A percentile compares a stretch with the other conserved stretches of the same genome.
phyloP scores from a whole-genome alignment of 2,329 filamentous ascomycete genomes.

The Fusarium proliferatum region DNA sequence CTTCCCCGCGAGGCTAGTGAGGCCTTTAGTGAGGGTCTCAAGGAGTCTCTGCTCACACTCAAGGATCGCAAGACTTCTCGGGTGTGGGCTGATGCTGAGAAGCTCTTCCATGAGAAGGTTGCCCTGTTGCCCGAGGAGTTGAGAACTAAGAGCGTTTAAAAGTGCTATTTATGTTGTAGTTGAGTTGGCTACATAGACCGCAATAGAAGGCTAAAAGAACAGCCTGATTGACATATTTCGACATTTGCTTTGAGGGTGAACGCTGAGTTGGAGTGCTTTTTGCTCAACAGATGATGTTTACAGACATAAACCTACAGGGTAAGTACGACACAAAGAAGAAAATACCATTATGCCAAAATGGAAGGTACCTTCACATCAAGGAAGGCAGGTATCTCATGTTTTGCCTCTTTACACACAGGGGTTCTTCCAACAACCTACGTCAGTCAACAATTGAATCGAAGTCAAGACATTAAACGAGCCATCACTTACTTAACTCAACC shows the following conservation, averaged over 20 bases:
- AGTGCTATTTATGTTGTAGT: conserved; percentile 6
- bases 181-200: conserved; percentile 21
- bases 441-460: background rate
- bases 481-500: background rate
- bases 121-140: conserved; percentile 40
- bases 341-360: no score
- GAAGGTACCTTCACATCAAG: no score
- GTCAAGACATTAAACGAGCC: background rate
- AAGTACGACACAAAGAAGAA: background rate
- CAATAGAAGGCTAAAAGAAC: conserved; percentile 26
- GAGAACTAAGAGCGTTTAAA: conserved; percentile 40
- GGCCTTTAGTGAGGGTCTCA: conserved; percentile 80
- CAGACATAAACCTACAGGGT: background rate
- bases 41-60: conserved; percentile 81
- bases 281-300: no score
- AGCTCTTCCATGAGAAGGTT: conserved; percentile 86
- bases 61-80: conserved; percentile 77
- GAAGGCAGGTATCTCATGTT: no score
- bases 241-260: background rate
- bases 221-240: background rate
- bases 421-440: background rate
- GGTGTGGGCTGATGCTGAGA: conserved; percentile 89
- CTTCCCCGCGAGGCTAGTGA: conserved; percentile 89
- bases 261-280: background rate
- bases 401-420: background rate